Conservation (phyloP, 1,139 yeast species). For the Debaryomycetaceae sp. region DNA sequence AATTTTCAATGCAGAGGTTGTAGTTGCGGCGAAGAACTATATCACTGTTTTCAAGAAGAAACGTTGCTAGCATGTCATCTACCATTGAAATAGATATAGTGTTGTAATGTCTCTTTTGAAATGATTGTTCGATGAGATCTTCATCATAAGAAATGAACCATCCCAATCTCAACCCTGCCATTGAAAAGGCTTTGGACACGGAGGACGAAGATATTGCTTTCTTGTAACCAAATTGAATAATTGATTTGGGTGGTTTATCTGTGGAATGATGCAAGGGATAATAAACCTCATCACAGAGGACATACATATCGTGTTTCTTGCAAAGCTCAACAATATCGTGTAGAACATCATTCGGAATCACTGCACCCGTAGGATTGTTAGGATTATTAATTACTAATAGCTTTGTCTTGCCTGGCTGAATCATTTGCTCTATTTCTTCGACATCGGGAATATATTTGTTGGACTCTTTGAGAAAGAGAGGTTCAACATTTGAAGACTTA, state of each 20-base stretch:
- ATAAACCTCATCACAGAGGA: constrained; percentile 55
- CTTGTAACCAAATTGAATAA: constrained; percentile 40
- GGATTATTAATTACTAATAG: constrained; percentile 51
- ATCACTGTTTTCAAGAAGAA: constrained; percentile 35
- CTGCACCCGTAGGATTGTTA: constrained; percentile 53
- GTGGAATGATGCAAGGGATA: constrained; percentile 49
- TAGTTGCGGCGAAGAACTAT: constrained; percentile 36
- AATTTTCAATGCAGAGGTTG: constrained; percentile 33
- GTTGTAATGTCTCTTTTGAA: constrained; percentile 48
- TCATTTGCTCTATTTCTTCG: constrained; percentile 22
- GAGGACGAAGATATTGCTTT: constrained; percentile 49
- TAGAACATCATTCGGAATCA: constrained; percentile 35
- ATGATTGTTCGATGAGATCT: constrained; percentile 27
- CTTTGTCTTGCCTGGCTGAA: constrained; percentile 35
- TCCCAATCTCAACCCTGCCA: constrained; percentile 55
- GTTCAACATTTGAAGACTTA: constrained; percentile 27
- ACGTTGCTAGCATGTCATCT: constrained; percentile 48
- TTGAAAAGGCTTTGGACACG: constrained; percentile 52
- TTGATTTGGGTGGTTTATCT: constrained; percentile 31
- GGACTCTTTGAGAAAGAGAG: constrained; percentile 28
- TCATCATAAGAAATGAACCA: constrained; percentile 45
- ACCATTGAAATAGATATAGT: constrained; percentile 48
- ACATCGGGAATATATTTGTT: constrained; percentile 38
- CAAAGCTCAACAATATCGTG: constrained; percentile 39
- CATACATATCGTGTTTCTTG: constrained; percentile 24